Percentiles rank a stretch among this genome's conserved stretches.
These are phyloP conservation scores for Penicillium corylophilum DNA, from an alignment of 2,329 filamentous ascomycete species.

Conservation along the genomic window DNA sequence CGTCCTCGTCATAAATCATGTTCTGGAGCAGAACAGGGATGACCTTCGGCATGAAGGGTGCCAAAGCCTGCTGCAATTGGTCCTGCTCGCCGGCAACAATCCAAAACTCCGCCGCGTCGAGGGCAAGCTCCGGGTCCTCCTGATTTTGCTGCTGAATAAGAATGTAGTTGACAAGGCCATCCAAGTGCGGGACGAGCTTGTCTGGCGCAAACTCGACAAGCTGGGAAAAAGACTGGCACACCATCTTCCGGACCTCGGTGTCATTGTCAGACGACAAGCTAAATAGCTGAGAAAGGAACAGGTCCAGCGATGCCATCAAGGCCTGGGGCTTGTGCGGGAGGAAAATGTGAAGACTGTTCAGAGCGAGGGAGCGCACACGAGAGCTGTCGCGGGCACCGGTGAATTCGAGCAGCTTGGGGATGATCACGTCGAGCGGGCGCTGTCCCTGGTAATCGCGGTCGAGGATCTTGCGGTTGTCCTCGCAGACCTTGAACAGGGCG, in stretches of 20 bases:
- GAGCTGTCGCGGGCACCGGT: constrained; percentile 72
- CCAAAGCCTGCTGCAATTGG: constrained; percentile 71
- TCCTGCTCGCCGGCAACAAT: constrained; percentile 87
- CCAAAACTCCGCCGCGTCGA: constrained; percentile 98
- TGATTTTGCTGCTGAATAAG: constrained; percentile 78
- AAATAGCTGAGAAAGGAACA: constrained; percentile 80
- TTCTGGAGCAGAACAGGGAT: constrained; percentile 87
- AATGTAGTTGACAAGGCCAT: constrained; percentile 88
- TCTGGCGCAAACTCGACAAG: constrained; percentile 88
- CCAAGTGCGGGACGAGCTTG: constrained; percentile 84
- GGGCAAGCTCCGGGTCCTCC: constrained; percentile 83
- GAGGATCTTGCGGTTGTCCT: constrained; percentile 85
- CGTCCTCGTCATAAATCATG: constrained; percentile 96
- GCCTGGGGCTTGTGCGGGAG: constrained; percentile 80
- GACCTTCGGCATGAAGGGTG: constrained; percentile 77
- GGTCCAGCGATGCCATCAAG: constrained; percentile 75
- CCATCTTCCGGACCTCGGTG: constrained; percentile 82
- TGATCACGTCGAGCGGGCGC: constrained; percentile 79
- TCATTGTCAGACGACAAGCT: constrained; percentile 72
- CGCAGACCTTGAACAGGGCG: constrained; percentile 90
- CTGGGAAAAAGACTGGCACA: constrained; percentile 89
- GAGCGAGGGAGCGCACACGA: constrained; percentile 75
- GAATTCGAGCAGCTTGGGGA: constrained; percentile 87
- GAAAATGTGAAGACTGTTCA: constrained; percentile 89
- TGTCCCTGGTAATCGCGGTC: constrained; percentile 87